A percentile compares a stretch with the other conserved stretches of the same genome.
phyloP scores from a whole-genome alignment of 1,139 yeast species.

The Magnusiomyces fungicola region DNA sequence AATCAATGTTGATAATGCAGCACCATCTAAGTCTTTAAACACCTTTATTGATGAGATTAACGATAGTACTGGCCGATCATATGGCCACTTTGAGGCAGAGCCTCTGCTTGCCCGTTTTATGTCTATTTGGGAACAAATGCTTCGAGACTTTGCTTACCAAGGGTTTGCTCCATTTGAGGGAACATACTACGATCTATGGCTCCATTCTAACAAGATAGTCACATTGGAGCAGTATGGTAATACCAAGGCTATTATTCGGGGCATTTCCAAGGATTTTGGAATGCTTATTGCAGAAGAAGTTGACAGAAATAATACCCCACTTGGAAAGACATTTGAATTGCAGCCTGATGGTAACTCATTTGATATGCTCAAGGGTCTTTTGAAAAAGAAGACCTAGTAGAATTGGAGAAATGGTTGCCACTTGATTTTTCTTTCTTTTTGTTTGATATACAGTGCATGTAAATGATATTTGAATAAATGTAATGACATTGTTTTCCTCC shows the following conservation, averaged over 20 bases:
- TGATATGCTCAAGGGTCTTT: constrained; percentile 86
- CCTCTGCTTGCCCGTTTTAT: constrained; percentile 61
- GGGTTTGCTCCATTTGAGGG: constrained; percentile 70
- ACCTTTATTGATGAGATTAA: constrained; percentile 53
- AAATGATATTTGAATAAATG: too few species aligned
- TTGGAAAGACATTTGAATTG: constrained; percentile 52
- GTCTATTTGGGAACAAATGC: constrained; percentile 55
- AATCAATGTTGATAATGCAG: constrained; percentile 72
- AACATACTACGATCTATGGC: constrained; percentile 76
- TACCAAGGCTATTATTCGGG: constrained; percentile 57
- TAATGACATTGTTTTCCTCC: too few species aligned
- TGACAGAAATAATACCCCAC: constrained; percentile 32
- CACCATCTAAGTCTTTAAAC: constrained; percentile 87
- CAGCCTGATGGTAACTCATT: constrained; percentile 98
- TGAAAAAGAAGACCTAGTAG: constrained; percentile 39
- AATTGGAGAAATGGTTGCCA: too few species aligned
- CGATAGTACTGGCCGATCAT: constrained; percentile 35
- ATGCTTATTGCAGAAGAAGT: constrained; percentile 68
- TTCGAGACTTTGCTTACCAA: constrained; percentile 47
- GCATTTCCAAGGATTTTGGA: constrained; percentile 82
- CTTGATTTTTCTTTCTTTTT: too few species aligned
- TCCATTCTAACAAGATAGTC: constrained; percentile 67
- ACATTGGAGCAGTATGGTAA: constrained; percentile 40
- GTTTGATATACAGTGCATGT: too few species aligned
- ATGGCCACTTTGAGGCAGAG: constrained; percentile 42